Percentiles rank a stretch among this genome's conserved stretches.
phyloP scores from a whole-genome alignment of 768 basidiomycete species.

The Russula brevipes region DNA sequence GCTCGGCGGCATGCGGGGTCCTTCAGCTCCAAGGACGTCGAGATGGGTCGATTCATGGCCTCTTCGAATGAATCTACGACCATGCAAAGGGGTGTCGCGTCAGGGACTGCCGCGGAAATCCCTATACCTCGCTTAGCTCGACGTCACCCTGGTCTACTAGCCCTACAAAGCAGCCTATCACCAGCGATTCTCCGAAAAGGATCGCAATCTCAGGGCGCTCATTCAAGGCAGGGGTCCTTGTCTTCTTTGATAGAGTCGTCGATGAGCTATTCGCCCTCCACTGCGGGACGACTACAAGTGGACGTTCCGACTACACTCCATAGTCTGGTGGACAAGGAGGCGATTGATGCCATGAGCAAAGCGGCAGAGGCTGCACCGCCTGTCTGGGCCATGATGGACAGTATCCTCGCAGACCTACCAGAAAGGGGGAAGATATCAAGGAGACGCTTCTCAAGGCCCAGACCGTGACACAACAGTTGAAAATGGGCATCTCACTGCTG shows the following conservation, averaged over 20 bases:
- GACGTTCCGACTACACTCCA: slow-evolving; percentile 53
- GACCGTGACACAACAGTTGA: slow-evolving; percentile 56
- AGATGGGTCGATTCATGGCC: slow-evolving; percentile 76
- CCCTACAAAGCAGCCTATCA: slow-evolving; percentile 7
- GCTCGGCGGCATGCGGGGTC: slow-evolving; percentile 88
- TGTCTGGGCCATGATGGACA: slow-evolving; percentile 79
- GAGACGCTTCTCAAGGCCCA: slow-evolving; percentile 59
- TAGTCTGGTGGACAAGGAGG: slow-evolving; percentile 69
- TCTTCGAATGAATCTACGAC: slow-evolving; percentile 46
- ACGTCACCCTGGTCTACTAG: slow-evolving; percentile 25
- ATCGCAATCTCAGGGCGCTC: slow-evolving; percentile 26
- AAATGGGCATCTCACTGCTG: slow-evolving; percentile 52
- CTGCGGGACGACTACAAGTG: slow-evolving; percentile 36
- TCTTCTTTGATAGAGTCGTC: slow-evolving; percentile 40
- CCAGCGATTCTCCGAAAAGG: slow-evolving; percentile 1
- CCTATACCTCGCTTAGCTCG: slow-evolving; percentile 30
- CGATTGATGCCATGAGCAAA: slow-evolving; percentile 68
- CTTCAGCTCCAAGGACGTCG: slow-evolving; percentile 88
- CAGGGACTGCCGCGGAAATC: slow-evolving; percentile 26
- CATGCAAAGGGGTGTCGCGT: slow-evolving; percentile 44
- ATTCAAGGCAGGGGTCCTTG: slow-evolving; percentile 44
- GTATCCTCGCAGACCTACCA: slow-evolving; percentile 49
- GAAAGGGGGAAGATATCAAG: slow-evolving; percentile 42
- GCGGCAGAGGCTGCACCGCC: slow-evolving; percentile 76
- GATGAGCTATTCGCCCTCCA: slow-evolving; percentile 36